Conservation (phyloP, 768 basidiomycete species). For the Multifurca ochricompacta region DNA sequence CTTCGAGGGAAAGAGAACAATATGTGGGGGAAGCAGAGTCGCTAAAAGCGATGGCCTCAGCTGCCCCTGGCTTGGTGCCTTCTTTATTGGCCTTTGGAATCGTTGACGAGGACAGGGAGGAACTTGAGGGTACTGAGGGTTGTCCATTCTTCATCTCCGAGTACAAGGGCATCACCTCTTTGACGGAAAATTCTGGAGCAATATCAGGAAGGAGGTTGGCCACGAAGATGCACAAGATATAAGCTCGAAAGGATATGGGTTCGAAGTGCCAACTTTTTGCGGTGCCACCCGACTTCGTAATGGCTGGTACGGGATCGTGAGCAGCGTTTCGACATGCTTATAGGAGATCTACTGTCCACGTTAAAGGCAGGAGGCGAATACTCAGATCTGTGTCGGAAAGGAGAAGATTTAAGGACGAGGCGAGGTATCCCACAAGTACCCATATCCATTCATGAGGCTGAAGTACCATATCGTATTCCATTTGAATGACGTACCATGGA, state of each 20-base stretch:
- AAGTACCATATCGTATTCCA: conserved; percentile 35
- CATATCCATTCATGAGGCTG: background rate
- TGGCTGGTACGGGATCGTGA: conserved; percentile 68
- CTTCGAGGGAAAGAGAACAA: conserved; percentile 48
- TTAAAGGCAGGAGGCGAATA: conserved; percentile 36
- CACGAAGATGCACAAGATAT: conserved; percentile 54
- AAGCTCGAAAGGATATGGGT: conserved; percentile 56
- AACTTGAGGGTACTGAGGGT: conserved; percentile 28
- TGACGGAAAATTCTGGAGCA: conserved; percentile 40
- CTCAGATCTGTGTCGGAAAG: conserved; percentile 42
- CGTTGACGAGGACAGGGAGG: conserved; percentile 23
- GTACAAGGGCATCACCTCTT: conserved; percentile 50
- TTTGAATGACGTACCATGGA: too few relatives aligned
- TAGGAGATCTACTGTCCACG: conserved; percentile 47
- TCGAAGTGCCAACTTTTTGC: conserved; percentile 68
- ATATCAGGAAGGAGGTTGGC: conserved; percentile 56
- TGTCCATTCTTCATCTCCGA: conserved; percentile 66
- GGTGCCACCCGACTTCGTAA: conserved; percentile 63
- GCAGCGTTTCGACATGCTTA: conserved; percentile 54
- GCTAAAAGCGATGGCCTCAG: conserved; percentile 49
- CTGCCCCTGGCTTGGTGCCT: conserved; percentile 65
- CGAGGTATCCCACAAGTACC: too few relatives aligned
- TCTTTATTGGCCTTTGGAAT: conserved; percentile 44
- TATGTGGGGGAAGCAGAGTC: conserved; percentile 64
- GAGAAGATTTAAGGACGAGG: conserved; percentile 42